Evolutionary conservation across 2,329 filamentous ascomycete species (phyloP), one percentile per base, ranked within the genome.

Genomic region (Hymenoscyphus infarciens): DNA sequence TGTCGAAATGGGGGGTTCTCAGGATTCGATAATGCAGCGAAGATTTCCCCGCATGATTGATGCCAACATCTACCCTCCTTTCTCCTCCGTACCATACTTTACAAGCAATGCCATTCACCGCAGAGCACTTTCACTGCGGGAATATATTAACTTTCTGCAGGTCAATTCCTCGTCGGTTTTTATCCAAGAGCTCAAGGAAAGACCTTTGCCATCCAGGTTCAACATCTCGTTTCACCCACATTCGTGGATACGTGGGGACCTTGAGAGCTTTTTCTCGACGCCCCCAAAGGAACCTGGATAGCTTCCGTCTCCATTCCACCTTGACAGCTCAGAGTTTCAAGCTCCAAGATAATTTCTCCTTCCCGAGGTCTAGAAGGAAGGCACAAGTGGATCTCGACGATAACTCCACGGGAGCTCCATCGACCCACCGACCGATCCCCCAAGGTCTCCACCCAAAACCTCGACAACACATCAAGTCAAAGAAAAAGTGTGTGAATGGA

Each of bases 101-200:
- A 49, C 42, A 49, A 49, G 19, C 42, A 27, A 27, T 27, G 25
- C 2, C 25, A 4, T 49, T 25, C 19, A 49, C 42, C 42, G 42
- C 42, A 11, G n/a, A 22, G 19, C 42, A 5, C 39, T 49, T 25
- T 49, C 42, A 22, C 42, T 49, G 42, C 42, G 42, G 42, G n/a
- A 49, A 49, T 49, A 49, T 22, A 49, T 49, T 49, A 49, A 49
- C 42, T 49, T 22, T 49, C 42, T 49, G 42, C 42, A 49, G 42
- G 42, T 13, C 42, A 49, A 49, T 25, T n/a, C 42, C 42, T 25
- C 19, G 11, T 49, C 42, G 42, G 42, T 22, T 49, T 49, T 25
- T 49, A 49, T 49, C 42, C 42, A 49, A 49, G 42, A 49, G 42
- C 42, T 49, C 42, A 49, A 49, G 42, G 42, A 49, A 45, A n/a